phyloP scores from a whole-genome alignment of 2,329 filamentous ascomycete genomes.

The Fusarium chuoi region DNA sequence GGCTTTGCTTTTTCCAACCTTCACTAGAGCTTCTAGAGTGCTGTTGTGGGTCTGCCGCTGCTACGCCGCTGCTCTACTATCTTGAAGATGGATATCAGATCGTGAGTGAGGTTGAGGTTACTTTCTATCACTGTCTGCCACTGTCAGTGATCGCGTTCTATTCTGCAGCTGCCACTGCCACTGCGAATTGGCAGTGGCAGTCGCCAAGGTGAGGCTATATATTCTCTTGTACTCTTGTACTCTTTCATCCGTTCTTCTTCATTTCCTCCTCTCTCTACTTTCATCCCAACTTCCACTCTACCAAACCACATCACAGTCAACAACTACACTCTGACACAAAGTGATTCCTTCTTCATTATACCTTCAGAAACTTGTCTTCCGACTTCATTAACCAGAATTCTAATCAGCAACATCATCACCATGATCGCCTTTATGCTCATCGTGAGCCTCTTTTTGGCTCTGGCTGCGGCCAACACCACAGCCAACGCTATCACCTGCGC shows the following conservation, averaged over 20 bases:
- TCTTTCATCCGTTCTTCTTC: neutral
- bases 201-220: conserved; percentile 7
- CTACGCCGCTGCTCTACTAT: conserved; percentile 1
- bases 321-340: too few species aligned
- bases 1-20: conserved; percentile 20
- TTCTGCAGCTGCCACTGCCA: accelerated
- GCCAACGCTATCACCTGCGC: conserved; percentile 4
- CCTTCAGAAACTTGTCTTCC: too few species aligned
- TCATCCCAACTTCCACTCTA: neutral
- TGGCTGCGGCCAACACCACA: neutral
- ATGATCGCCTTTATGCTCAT: conserved; percentile 19
- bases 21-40: neutral
- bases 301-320: too few species aligned
- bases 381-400: too few species aligned
- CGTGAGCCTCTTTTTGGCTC: neutral
- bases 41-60: conserved; percentile 9
- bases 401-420: neutral
- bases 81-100: neutral
- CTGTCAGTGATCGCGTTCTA: neutral
- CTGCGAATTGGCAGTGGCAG: neutral
- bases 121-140: neutral
- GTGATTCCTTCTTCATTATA: too few species aligned
- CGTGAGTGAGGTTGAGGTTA: neutral
- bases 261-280: neutral
- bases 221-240: neutral